Conservation (phyloP, 1,284 basidiomycete species). For the Coniferiporia sulphurascens region DNA sequence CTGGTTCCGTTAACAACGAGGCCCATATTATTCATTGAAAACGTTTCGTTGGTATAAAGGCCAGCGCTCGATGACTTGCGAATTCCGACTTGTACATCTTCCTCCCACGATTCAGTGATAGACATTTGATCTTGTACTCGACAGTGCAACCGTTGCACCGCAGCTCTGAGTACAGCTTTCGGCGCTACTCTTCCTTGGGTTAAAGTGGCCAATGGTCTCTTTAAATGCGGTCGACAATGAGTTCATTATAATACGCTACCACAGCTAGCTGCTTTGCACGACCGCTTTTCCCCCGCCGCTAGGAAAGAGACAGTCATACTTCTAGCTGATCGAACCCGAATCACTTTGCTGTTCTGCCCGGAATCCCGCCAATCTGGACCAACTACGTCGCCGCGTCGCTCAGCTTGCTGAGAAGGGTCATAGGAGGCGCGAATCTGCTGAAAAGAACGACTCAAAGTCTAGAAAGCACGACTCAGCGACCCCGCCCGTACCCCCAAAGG, state of each 20-base stretch:
- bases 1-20: too few relatives aligned
- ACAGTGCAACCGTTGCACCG: too few relatives aligned
- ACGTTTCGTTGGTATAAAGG: too few relatives aligned
- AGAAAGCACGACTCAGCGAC: background rate
- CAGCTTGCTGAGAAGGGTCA: background rate
- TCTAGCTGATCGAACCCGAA: background rate
- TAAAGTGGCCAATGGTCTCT: background rate
- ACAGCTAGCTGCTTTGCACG: background rate
- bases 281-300: background rate
- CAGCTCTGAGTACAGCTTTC: background rate
- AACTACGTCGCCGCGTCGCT: background rate
- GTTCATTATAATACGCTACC: background rate
- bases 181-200: background rate
- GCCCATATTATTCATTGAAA: too few relatives aligned
- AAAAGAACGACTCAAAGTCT: background rate
- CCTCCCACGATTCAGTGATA: too few relatives aligned
- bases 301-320: background rate
- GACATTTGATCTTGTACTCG: too few relatives aligned
- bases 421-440: background rate
- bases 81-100: too few relatives aligned
- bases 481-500: slow-evolving; percentile 11
- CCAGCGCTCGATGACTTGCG: too few relatives aligned
- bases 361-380: background rate
- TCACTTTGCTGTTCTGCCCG: background rate
- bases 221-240: background rate